phyloP scores from a whole-genome alignment of 1,284 basidiomycete species.

The Boletus hoseneyae region DNA sequence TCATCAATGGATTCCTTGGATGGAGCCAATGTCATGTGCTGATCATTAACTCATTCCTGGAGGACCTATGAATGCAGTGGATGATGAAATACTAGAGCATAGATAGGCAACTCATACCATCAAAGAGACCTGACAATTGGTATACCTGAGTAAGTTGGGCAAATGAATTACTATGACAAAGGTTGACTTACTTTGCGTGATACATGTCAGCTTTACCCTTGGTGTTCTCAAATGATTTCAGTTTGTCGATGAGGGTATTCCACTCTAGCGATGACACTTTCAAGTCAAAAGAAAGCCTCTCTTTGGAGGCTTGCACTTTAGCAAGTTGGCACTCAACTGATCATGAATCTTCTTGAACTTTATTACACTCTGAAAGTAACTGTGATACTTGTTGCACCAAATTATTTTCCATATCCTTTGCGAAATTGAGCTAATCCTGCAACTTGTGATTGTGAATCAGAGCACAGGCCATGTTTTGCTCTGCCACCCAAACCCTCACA shows the following conservation, averaged over 20 bases:
- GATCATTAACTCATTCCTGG: constrained; percentile 61
- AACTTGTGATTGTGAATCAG: constrained; percentile 25
- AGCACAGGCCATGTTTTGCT: constrained; percentile 18
- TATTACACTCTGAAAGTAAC: constrained; percentile 27
- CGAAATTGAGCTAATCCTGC: constrained; percentile 28
- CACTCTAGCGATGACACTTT: constrained; percentile 20
- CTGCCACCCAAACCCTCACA: constrained; percentile 24
- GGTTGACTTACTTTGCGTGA: constrained; percentile 25
- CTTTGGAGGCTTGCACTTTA: constrained; percentile 20
- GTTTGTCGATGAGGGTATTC: constrained; percentile 24
- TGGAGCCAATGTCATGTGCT: constrained; percentile 46
- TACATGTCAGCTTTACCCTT: constrained; percentile 21
- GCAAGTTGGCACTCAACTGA: constrained; percentile 14
- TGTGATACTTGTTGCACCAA: constrained; percentile 30
- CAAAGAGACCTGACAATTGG: constrained; percentile 33
- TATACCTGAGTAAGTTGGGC: constrained; percentile 12
- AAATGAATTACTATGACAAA: not conserved
- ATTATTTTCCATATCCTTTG: constrained; percentile 25
- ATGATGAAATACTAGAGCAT: not conserved
- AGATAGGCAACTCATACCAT: constrained; percentile 20
- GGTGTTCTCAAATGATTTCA: constrained; percentile 18
- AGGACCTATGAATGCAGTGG: constrained; percentile 37
- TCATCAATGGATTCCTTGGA: constrained; percentile 53
- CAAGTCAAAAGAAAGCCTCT: constrained; percentile 14
- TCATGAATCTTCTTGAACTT: constrained; percentile 15